Base-by-base conservation (phyloP, 441 rosid genomes). In the Erysimum pusillum region DNA sequence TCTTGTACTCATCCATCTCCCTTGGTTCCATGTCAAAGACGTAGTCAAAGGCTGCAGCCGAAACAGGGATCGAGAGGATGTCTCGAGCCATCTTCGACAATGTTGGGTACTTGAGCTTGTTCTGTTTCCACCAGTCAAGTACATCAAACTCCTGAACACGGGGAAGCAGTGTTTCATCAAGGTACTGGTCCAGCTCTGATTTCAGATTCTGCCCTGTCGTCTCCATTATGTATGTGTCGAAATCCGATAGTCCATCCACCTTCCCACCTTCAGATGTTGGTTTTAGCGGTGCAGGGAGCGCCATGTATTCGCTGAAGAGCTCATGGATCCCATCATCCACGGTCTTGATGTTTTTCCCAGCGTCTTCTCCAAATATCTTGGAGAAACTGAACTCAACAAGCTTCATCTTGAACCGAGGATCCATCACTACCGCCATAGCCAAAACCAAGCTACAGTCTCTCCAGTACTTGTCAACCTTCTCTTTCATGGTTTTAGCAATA, bases 401-500 rank as follows among this genome's bases (percentile, higher is more conserved):
- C 84, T 91, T 94, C 98, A 94, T 85, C 82, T 90, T 94, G 84
- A 92, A 94, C 57, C 97, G 89, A 9, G 98, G 97, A 84, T 94
- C 98, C 98, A 94, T 89, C 66, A 90, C 88, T 1, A 87, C 89
- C 3, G 96, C 95, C 73, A 86, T 67, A 11, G 97, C 95, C 87
- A 94, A 77, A 76, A 87, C 87, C 79, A 90, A 79, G 88, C 95
- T 84, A 83, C 91, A 89, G 62, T 88, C 93, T 75, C 82, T 87
- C 96, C 95, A 89, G 84, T 92, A 92, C 69, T 81, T 81, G 74
- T 81, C 83, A 18, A 92, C 80, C 78, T 83, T 89, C 65, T 87
- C 97, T 32, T 77, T 87, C 88, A 94, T 84, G 42, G 77, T 73
- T 78, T 81, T 85, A n/a, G 88, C 80, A 34, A 91, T 69, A 49